Percentiles rank a stretch among this genome's conserved stretches.
These are phyloP conservation scores for Ascomycota sp. DNA, from an alignment of 2,329 filamentous ascomycete genomes.

Conservation along the genomic window DNA sequence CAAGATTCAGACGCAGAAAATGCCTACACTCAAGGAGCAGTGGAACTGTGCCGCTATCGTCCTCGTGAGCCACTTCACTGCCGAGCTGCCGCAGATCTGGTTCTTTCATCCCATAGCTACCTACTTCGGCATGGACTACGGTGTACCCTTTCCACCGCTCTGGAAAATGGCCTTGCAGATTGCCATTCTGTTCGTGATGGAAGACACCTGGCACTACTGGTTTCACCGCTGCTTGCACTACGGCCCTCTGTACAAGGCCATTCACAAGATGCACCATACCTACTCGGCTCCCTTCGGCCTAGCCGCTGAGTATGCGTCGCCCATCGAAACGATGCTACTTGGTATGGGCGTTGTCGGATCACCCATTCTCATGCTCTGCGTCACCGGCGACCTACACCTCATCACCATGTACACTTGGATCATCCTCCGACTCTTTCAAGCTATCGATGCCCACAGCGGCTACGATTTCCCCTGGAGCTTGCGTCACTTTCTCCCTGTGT, in stretches of 20 bases:
- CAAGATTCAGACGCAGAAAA: conserved; percentile 82
- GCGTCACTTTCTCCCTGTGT: conserved; percentile 90
- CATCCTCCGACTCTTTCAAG: conserved; percentile 78
- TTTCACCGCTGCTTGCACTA: conserved; percentile 83
- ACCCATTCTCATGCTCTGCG: conserved; percentile 63
- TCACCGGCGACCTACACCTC: conserved; percentile 80
- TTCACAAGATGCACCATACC: conserved; percentile 98
- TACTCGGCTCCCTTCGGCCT: conserved; percentile 95
- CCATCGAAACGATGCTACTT: conserved; percentile 89
- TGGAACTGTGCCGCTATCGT: conserved; percentile 88
- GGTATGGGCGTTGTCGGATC: conserved; percentile 68
- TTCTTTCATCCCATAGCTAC: conserved; percentile 94
- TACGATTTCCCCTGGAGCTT: conserved; percentile 98
- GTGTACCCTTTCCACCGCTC: conserved; percentile 70
- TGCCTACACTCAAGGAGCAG: conserved; percentile 83
- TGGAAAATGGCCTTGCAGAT: conserved; percentile 86
- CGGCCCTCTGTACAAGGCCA: conserved; percentile 82
- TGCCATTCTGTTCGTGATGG: conserved; percentile 79
- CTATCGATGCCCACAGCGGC: conserved; percentile 90
- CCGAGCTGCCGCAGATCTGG: conserved; percentile 97
- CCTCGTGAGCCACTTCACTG: conserved; percentile 87
- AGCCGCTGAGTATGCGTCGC: conserved; percentile 91
- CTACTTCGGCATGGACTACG: conserved; percentile 72
- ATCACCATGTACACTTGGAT: conserved; percentile 98
- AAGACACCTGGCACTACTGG: conserved; percentile 99